phyloP scores from a whole-genome alignment of 345 rosid species.

The Tarenaya hassleriana region DNA sequence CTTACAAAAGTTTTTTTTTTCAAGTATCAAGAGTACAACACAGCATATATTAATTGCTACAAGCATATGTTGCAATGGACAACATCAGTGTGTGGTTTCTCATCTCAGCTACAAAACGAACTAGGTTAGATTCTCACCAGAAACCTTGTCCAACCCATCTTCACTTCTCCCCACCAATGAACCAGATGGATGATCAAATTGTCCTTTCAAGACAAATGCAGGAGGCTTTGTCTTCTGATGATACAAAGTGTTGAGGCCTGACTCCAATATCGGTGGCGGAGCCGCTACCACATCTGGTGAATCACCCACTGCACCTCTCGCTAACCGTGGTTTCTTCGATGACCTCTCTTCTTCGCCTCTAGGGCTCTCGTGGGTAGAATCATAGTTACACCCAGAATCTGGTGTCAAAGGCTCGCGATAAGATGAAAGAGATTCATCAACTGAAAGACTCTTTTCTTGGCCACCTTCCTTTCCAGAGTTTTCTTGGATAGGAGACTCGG shows the following conservation, averaged over 20 bases:
- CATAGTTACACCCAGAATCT: slow-evolving; percentile 61
- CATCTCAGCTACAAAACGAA: too few species aligned
- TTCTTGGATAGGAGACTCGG: slow-evolving; percentile 68
- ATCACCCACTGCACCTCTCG: slow-evolving; percentile 31
- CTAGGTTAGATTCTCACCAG: slow-evolving; percentile 39
- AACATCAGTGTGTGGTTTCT: too few species aligned
- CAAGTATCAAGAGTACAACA: too few species aligned
- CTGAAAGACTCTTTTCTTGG: slow-evolving; percentile 65
- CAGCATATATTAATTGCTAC: too few species aligned
- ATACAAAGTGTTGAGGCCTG: slow-evolving; percentile 60
- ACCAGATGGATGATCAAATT: slow-evolving; percentile 50
- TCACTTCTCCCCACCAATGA: slow-evolving; percentile 36
- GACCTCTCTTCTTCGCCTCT: slow-evolving; percentile 55
- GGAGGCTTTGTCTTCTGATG: slow-evolving; percentile 44
- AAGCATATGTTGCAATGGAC: too few species aligned
- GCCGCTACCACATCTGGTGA: slow-evolving; percentile 48
- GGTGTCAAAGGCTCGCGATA: slow-evolving; percentile 83
- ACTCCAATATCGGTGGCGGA: slow-evolving; percentile 70
- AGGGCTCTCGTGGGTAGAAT: slow-evolving; percentile 55
- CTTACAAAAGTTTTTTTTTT: too few species aligned
- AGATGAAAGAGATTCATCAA: slow-evolving; percentile 81
- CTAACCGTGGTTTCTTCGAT: slow-evolving; percentile 60
- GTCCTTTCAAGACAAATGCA: slow-evolving; percentile 36
- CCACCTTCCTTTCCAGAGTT: slow-evolving; percentile 56
- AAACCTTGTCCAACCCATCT: slow-evolving; percentile 43